phyloP scores from a whole-genome alignment of 768 basidiomycete genomes.

The Suillus bovinus region DNA sequence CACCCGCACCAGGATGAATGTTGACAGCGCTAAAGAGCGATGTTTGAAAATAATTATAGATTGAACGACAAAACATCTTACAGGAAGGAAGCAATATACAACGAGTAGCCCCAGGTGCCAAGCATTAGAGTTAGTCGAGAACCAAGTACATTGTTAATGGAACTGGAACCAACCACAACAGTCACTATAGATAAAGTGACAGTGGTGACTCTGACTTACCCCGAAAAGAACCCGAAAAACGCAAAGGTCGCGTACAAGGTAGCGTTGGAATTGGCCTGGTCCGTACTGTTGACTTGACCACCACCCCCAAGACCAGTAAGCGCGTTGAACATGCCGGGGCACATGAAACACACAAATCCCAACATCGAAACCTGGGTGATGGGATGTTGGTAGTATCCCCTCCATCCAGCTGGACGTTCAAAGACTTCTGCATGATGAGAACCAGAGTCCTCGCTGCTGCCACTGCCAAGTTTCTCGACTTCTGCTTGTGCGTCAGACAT shows the following conservation, averaged over 20 bases:
- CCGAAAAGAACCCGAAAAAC: slow-evolving; percentile 64
- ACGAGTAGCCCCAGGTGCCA: slow-evolving; percentile 52
- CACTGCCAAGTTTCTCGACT: slow-evolving; percentile 22
- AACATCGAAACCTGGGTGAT: slow-evolving; percentile 46
- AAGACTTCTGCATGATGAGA: slow-evolving; percentile 33
- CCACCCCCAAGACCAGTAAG: slow-evolving; percentile 80
- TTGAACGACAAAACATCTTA: slow-evolving; percentile 22
- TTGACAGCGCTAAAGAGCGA: slow-evolving; percentile 43
- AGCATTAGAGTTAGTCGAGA: slow-evolving; percentile 48
- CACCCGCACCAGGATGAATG: slow-evolving; percentile 38
- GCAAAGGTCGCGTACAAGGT: slow-evolving; percentile 68
- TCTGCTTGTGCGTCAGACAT: slow-evolving; percentile 25
- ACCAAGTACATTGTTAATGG: slow-evolving; percentile 73
- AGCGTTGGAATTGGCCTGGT: slow-evolving; percentile 67
- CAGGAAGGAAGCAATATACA: slow-evolving; percentile 50
- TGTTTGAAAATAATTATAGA: slow-evolving; percentile 3
- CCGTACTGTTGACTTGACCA: slow-evolving; percentile 66
- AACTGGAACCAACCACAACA: slow-evolving; percentile 41
- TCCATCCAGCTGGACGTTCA: slow-evolving; percentile 52
- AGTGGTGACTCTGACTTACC: slow-evolving; percentile 41
- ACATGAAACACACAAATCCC: slow-evolving; percentile 64
- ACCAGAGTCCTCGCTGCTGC: slow-evolving; percentile 31
- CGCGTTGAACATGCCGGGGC: slow-evolving; percentile 74
- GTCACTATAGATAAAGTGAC: not conserved
- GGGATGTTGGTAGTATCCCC: slow-evolving; percentile 57